Evolutionary conservation across 2,329 filamentous ascomycete species (phyloP), one percentile per base, ranked within the genome.

Genomic region (Microdochium nivale): DNA sequence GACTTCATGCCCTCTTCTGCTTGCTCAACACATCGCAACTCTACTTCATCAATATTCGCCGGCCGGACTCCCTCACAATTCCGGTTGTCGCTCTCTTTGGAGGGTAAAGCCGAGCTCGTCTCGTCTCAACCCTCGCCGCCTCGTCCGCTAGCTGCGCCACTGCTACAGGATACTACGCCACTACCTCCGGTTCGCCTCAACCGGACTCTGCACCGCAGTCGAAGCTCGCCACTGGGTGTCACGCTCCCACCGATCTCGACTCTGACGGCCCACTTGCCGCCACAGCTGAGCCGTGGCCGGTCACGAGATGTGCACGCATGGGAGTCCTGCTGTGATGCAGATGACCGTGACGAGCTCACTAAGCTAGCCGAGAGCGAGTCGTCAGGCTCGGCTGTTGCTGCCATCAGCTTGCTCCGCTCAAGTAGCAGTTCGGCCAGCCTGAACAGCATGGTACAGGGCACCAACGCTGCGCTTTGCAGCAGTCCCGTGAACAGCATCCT

Each of bases 31-130:
- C 43, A 57, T 37, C 55, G 60, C 48, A 66, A 67, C 47, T 63
- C 67, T n/a, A 70, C 73, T 1, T 53, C 56, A 14, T 54, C 64
- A 13, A 51, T 67, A 48, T 63, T 71, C 14, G 63, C 70, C 50
- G 62, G 66, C 48, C 67, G 70, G 48, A 69, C 74, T n/a, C 62
- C 66, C 2, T 79, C 79, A 48, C 78, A 80, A 25, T 78, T 95
- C 52, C 84, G 90, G 48, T 76, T 96, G 25, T 90, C 88, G 1
- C 83, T 94, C 62, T 94, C 89, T 19, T 78, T 91, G 30, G 90
- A 96, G 62, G 92, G 92, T 58, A 92, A 91, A 63, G 92, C 92
- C n/a, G 87, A 92, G 61, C 77, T 96, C 49, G 81, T 91, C 23
- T 82, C 86, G 51, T 78, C 85, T 55, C 81, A 86, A 56, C 75